Evolutionary conservation across 306 rosid genomes (phyloP).

Genomic region (Fagus crenata): DNA sequence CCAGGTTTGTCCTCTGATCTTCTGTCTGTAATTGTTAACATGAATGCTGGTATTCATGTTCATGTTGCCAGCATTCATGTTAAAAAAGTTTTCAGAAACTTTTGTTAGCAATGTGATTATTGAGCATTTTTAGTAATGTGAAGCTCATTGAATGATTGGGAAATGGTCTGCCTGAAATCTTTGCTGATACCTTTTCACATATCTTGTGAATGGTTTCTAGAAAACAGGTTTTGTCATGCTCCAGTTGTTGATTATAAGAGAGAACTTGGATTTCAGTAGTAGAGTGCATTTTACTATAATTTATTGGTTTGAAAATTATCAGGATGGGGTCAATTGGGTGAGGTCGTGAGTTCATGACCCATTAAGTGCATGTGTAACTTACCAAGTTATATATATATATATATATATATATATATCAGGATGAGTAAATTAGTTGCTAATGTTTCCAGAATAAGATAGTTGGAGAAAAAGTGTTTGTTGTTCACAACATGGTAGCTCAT

Average conservation of each 20-base stretch:
- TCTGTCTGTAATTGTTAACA: not conserved
- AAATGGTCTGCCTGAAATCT: not conserved
- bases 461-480: not conserved
- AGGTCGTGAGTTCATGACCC: too few relatives aligned
- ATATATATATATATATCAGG: not conserved
- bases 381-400: too few relatives aligned
- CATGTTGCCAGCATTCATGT: too few relatives aligned
- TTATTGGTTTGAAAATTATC: constrained; percentile 1
- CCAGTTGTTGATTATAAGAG: not conserved
- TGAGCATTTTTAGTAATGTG: not conserved
- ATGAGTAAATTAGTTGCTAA: not conserved
- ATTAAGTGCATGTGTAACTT: too few relatives aligned
- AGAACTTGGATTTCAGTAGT: not conserved
- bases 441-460: not conserved
- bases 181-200: not conserved
- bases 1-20: constrained; percentile 61
- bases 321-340: not conserved
- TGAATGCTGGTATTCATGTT: not conserved
- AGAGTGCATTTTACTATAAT: not conserved
- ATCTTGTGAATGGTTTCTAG: not conserved
- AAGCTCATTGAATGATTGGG: not conserved
- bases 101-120: not conserved
- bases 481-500: not conserved
- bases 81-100: too few relatives aligned
- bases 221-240: not conserved